Percentiles rank a stretch among this genome's conserved stretches.
These are phyloP conservation scores for Capronia coronata DNA, from an alignment of 2,329 filamentous ascomycete genomes.

Conservation along the genomic window DNA sequence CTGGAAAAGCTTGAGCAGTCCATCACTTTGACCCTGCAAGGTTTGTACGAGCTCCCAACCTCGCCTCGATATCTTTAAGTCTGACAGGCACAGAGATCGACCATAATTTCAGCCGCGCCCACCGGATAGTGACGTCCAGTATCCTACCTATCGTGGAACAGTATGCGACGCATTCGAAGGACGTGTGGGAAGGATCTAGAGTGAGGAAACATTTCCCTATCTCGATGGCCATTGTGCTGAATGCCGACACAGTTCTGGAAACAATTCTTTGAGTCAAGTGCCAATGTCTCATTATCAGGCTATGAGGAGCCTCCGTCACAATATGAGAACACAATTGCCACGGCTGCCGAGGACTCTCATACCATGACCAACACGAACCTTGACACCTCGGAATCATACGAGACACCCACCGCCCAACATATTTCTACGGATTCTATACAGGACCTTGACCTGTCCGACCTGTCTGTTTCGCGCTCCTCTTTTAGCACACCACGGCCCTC, in stretches of 20 bases:
- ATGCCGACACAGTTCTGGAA: constrained; percentile 78
- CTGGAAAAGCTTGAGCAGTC: constrained; percentile 93
- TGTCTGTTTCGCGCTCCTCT: constrained; percentile 39
- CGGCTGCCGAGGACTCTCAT: constrained; percentile 52
- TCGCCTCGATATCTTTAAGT: neutral
- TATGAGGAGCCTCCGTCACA: constrained; percentile 71
- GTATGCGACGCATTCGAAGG: constrained; percentile 86
- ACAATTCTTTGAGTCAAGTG: constrained; percentile 97
- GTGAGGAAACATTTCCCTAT: constrained; percentile 39
- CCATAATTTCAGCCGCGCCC: constrained; percentile 93
- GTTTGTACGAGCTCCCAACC: constrained; percentile 38
- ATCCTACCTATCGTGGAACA: constrained; percentile 91
- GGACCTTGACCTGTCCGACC: constrained; percentile 42
- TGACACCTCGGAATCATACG: constrained; percentile 37
- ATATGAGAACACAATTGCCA: constrained; percentile 51
- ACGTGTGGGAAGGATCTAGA: constrained; percentile 96
- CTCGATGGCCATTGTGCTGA: constrained; percentile 1
- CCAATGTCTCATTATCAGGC: constrained; percentile 90
- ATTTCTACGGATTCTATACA: constrained; percentile 33
- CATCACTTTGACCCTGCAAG: constrained; percentile 91
- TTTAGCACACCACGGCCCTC: constrained; percentile 44
- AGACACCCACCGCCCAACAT: constrained; percentile 36
- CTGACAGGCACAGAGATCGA: constrained; percentile 68
- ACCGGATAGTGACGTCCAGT: constrained; percentile 88
- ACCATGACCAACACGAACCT: constrained; percentile 44